These are phyloP conservation scores for Panicum miliaceum DNA, from an alignment of 176 grass and related monocot species.

Conservation along the genomic window DNA sequence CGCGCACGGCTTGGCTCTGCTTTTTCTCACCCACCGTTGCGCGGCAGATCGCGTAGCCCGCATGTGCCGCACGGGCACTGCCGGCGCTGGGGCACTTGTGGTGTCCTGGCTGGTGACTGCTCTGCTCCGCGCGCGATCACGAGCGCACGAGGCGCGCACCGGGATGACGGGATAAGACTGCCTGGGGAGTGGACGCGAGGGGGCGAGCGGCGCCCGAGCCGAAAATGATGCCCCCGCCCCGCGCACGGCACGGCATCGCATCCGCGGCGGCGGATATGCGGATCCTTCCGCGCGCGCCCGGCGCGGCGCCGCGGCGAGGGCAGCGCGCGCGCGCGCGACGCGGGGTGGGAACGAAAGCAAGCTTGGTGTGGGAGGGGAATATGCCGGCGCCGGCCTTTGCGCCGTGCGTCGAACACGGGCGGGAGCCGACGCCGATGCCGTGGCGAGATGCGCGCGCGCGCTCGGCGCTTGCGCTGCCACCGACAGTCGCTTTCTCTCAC, in stretches of 20 bases:
- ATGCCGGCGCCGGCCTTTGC: background rate
- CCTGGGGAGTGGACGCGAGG: no score
- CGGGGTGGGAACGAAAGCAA: no score
- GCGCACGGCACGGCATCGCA: background rate
- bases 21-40: no score
- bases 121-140: no score
- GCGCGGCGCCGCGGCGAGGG: no score
- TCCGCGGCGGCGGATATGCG: conserved; percentile 31
- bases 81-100: no score
- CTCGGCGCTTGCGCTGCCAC: background rate
- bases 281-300: background rate
- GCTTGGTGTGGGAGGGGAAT: background rate
- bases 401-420: background rate
- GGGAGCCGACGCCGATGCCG: background rate
- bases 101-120: no score
- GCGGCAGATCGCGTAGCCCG: background rate
- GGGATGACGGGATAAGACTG: no score
- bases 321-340: no score
- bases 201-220: no score
- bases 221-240: background rate
- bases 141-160: background rate
- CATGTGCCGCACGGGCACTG: no score
- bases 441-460: background rate
- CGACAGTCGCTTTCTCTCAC: background rate
- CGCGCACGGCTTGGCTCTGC: no score